Conservation (phyloP, 2,329 filamentous ascomycete genomes). For the Microsporum audouinii region DNA sequence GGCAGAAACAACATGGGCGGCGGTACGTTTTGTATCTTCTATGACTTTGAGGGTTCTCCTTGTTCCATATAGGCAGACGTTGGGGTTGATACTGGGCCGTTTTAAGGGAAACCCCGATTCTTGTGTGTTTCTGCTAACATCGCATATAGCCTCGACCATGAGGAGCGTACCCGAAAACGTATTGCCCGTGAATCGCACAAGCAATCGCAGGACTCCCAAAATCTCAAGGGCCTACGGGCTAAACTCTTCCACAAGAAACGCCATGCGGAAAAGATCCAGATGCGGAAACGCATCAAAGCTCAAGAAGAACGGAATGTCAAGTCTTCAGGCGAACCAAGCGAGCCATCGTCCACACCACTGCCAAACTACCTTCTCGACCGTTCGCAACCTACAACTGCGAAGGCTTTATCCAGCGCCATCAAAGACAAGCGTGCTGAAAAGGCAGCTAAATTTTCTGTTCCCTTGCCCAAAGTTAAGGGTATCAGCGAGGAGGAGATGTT, state of each 20-base stretch:
- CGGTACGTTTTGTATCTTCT: slow-evolving; percentile 20
- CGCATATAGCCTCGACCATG: slow-evolving; percentile 57
- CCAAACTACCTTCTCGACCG: slow-evolving; percentile 91
- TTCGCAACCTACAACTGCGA: slow-evolving; percentile 53
- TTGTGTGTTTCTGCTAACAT: slow-evolving; percentile 22
- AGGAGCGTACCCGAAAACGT: slow-evolving; percentile 80
- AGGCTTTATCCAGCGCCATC: slow-evolving; percentile 72
- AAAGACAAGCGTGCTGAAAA: slow-evolving; percentile 94
- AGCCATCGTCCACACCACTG: slow-evolving; percentile 69
- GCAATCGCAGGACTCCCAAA: slow-evolving; percentile 80
- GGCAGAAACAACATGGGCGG: slow-evolving; percentile 53
- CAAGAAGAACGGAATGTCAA: slow-evolving; percentile 97
- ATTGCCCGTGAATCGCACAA: slow-evolving; percentile 81
- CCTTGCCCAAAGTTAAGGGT: slow-evolving; percentile 83
- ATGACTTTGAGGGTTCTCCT: neutral
- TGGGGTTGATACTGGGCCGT: neutral
- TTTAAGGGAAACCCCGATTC: slow-evolving; percentile 13
- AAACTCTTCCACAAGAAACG: slow-evolving; percentile 91
- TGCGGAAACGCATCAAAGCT: slow-evolving; percentile 86
- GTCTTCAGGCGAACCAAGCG: slow-evolving; percentile 56
- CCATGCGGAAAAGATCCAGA: slow-evolving; percentile 95
- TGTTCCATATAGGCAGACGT: neutral
- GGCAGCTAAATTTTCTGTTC: slow-evolving; percentile 84
- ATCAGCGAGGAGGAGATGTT: slow-evolving; percentile 98
- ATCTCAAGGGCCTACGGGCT: slow-evolving; percentile 77